A percentile compares a stretch with the other conserved stretches of the same genome.
These are phyloP conservation scores for Pinus albicaulis DNA, from an alignment of 75 land plant species.

Conservation along the genomic window DNA sequence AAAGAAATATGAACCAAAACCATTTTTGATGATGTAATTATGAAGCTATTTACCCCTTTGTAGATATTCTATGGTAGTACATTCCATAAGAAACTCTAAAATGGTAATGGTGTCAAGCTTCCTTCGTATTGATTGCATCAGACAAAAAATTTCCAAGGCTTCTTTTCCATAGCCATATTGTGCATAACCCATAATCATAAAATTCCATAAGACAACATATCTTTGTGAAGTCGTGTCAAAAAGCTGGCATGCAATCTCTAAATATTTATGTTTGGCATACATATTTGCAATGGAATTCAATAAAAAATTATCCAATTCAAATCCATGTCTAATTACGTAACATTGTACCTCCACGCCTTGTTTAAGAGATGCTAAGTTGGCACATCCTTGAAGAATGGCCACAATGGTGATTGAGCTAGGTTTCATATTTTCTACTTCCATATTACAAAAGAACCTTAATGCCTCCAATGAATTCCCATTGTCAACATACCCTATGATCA, in stretches of 20 bases:
- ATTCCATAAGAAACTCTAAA: constrained; percentile 20
- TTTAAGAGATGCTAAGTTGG: background rate
- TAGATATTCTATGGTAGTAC: background rate
- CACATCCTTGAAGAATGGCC: constrained; percentile 8
- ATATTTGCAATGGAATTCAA: constrained; percentile 33
- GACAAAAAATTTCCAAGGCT: constrained; percentile 21
- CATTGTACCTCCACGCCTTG: constrained; percentile 8
- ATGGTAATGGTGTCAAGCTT: constrained; percentile 21
- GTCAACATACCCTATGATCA: constrained; percentile 8
- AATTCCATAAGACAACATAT: constrained; percentile 42
- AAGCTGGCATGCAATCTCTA: constrained; percentile 24
- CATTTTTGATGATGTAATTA: background rate
- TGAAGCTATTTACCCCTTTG: constrained; percentile 13
- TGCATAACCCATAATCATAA: constrained; percentile 32
- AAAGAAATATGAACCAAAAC: constrained; percentile 10
- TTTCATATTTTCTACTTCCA: constrained; percentile 12
- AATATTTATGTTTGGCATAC: constrained; percentile 35
- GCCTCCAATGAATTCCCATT: background rate
- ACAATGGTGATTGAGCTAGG: constrained; percentile 7
- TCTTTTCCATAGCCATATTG: constrained; percentile 17
- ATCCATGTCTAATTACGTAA: background rate
- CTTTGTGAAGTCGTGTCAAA: constrained; percentile 22
- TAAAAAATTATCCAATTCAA: background rate
- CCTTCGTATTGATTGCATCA: constrained; percentile 17
- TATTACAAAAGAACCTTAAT: background rate